phyloP scores from a whole-genome alignment of 1,139 yeast species.

The Fermentozyma sake region DNA sequence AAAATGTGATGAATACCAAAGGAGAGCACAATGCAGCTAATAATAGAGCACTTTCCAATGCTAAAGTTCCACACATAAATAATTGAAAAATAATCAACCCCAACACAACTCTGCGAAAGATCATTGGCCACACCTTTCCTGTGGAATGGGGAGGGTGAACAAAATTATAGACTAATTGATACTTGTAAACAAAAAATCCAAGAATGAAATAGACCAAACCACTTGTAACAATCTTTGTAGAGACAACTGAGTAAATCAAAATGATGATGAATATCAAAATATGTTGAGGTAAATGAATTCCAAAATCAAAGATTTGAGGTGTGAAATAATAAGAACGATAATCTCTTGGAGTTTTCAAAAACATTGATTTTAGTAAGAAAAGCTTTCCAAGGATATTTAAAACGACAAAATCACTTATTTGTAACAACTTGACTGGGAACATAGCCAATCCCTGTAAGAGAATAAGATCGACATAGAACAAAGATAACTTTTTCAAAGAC shows the following conservation, averaged over 20 bases:
- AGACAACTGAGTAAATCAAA: slow-evolving; percentile 57
- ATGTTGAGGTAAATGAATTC: slow-evolving; percentile 63
- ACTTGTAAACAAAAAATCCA: slow-evolving; percentile 63
- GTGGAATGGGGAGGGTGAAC: slow-evolving; percentile 71
- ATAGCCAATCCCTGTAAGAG: slow-evolving; percentile 81
- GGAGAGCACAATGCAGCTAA: slow-evolving; percentile 52
- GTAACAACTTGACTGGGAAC: slow-evolving; percentile 70
- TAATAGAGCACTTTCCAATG: slow-evolving; percentile 56
- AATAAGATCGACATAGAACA: slow-evolving; percentile 79
- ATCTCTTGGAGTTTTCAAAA: slow-evolving; percentile 54
- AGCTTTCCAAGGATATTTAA: slow-evolving; percentile 50
- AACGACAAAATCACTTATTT: slow-evolving; percentile 57
- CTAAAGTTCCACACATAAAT: slow-evolving; percentile 67
- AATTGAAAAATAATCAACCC: slow-evolving; percentile 59
- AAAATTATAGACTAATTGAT: slow-evolving; percentile 61
- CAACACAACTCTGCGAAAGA: slow-evolving; percentile 52
- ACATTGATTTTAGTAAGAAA: slow-evolving; percentile 47
- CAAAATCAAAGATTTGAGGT: slow-evolving; percentile 64
- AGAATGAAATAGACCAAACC: slow-evolving; percentile 58
- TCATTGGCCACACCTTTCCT: slow-evolving; percentile 67
- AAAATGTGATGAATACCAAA: slow-evolving; percentile 44
- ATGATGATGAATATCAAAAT: slow-evolving; percentile 57
- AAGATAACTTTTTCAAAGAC: slow-evolving; percentile 63
- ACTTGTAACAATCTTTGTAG: slow-evolving; percentile 61
- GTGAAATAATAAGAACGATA: slow-evolving; percentile 44